Evolutionary conservation across 148 eudicot species (phyloP), one percentile per base, ranked within the genome.

Genomic region (Rhododendron ferrugineum): DNA sequence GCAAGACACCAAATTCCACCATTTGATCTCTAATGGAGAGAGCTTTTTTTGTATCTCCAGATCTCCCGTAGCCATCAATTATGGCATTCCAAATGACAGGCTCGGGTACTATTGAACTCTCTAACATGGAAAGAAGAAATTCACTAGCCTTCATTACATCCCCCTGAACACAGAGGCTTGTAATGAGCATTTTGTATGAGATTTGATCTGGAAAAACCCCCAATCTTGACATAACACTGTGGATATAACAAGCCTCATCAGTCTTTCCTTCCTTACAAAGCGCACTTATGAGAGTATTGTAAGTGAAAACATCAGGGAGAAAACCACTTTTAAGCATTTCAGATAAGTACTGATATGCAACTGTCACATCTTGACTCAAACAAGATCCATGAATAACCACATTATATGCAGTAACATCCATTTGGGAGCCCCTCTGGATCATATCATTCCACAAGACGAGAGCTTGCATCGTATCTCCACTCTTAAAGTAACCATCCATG

Each of bases 61-160:
- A 44, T 88, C 84, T 92, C 34, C 96, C 94, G 88, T 89, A 91
- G 47, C 93, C 90, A 89, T 93, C 85, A 84, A 95, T 93, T 66
- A 95, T 87, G 85, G 86, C 85, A 91, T 93, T 93, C 95, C 95
- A 95, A 88, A 93, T 83, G 52, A 90, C 85, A 87, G 93, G 90
- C 81, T 87, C 87, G 16, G 98, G 94, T 82, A 91, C 85, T 52
- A 89, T 73, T 64, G 91, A 89, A 83, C 86, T 88, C 37, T 91
- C 90, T 83, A 95, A 85, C 95, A 95, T 92, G 80, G 40, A 79
- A 42, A 72, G 50, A 79, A 95, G 92, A 66, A 90, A 81, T 42
- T 81, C 81, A 58, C 86, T 84, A 47, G 98, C 98, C 82, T 77
- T 87, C 56, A 11, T 36, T 74, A 89, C 88, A 90, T 92, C 86